These are phyloP conservation scores for Paecilomyces sp. DNA, from an alignment of 2,329 filamentous ascomycete genomes.

Conservation along the genomic window DNA sequence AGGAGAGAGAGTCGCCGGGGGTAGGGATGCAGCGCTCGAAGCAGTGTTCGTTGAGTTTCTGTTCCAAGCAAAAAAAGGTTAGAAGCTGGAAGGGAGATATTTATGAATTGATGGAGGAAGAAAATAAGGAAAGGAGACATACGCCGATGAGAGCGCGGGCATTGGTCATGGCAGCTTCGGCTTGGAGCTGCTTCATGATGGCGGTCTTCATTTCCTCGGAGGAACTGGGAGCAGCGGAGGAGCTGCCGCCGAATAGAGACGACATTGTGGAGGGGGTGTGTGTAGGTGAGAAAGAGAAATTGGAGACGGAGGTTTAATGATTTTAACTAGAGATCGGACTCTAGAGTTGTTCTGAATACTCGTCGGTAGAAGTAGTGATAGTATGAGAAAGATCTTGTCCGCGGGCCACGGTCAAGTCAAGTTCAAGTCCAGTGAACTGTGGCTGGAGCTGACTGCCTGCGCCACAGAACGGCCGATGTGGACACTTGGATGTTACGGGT, in stretches of 20 bases:
- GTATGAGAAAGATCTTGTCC: not conserved
- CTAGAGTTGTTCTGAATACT: too few relatives aligned
- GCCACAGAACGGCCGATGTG: slow-evolving; percentile 14
- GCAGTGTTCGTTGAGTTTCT: slow-evolving; percentile 78
- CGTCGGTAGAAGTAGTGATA: too few relatives aligned
- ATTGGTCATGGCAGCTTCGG: slow-evolving; percentile 61
- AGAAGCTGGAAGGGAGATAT: not conserved
- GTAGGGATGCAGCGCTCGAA: slow-evolving; percentile 70
- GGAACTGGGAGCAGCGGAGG: slow-evolving; percentile 15
- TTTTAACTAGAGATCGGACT: not conserved
- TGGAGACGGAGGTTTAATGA: not conserved
- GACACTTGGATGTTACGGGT: slow-evolving; percentile 15
- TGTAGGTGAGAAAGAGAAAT: not conserved
- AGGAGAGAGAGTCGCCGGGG: slow-evolving; percentile 58
- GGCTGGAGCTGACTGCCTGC: slow-evolving; percentile 8
- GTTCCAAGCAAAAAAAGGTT: not conserved
- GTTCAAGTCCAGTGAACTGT: not conserved
- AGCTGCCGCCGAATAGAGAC: slow-evolving; percentile 25
- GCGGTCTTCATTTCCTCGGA: slow-evolving; percentile 42
- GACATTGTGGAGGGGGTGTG: slow-evolving; percentile 22
- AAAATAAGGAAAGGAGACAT: slow-evolving; percentile 15
- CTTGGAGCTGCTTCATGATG: slow-evolving; percentile 57
- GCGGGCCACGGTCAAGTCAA: not conserved
- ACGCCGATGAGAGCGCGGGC: slow-evolving; percentile 65
- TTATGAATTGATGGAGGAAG: too few relatives aligned